Evolutionary conservation across 2,329 filamentous ascomycete species (phyloP), one percentile per base, ranked within the genome.

Genomic region (Ophiostoma montium): DNA sequence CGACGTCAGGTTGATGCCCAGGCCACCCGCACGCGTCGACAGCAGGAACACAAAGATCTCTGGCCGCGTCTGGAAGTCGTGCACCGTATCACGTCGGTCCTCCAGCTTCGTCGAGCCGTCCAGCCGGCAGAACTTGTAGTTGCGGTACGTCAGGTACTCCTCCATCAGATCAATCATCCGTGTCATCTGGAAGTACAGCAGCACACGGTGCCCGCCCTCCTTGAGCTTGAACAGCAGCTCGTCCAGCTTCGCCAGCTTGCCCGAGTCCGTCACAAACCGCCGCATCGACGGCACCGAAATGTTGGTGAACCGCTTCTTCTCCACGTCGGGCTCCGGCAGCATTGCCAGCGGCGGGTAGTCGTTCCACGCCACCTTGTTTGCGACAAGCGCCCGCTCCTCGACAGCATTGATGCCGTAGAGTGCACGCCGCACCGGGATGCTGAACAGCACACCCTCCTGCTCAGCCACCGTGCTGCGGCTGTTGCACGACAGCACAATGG

Each of bases 121-220:
- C 41, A 98, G 75, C 52, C 92, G 86, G 60, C 90, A 94, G 68
- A 95, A 98, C 66, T 94, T 95, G 80, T 95, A 96, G 68, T 96
- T 95, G 63, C 92, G 86, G 69, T 96, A 96, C 0, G 92, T 96
- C 52, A 98, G 73, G 59, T 96, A 98, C 67, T 98, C 92, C 65
- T 98, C 92, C 86, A 96, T 96, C 53, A 98, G 72, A 63, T 98
- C 90, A 61, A 98, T 96, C 92, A 98, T 98, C 61, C 86, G 85
- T 4, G 92, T 98, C 92, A 98, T 98, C 72, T 98, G 92, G 85
- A 98, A 98, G 74, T 98, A 98, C 18, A 98, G 72, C 48, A 98
- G 72, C 19, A 98, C 92, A 60, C 92, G 88, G 59, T 98, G 92
- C 33, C 85, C 85, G 54, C 84, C 86, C 54, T 87, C 84, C 74